Evolutionary conservation across 1,284 basidiomycete genomes (phyloP).

Genomic region (Abortiporus biennis): DNA sequence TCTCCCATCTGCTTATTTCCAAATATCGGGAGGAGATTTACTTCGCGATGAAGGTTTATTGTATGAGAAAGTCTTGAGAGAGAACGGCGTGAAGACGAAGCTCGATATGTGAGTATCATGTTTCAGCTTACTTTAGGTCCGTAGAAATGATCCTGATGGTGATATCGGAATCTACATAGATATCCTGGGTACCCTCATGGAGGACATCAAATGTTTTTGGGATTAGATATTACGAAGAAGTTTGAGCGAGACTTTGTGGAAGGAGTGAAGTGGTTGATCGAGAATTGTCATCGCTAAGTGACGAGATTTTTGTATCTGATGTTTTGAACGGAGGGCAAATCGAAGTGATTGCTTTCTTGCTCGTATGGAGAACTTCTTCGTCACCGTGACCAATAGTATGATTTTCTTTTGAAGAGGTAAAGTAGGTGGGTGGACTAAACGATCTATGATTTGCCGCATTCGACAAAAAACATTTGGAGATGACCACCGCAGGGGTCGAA

Average conservation of each 20-base stretch:
- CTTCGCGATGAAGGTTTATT: conserved; percentile 6
- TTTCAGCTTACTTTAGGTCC: neutral
- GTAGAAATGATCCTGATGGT: neutral
- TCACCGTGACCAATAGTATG: too few relatives aligned
- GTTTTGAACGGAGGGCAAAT: too few relatives aligned
- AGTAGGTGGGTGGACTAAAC: too few relatives aligned
- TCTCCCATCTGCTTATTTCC: conserved; percentile 4
- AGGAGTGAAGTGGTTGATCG: conserved; percentile 11
- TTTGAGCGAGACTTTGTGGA: conserved; percentile 7
- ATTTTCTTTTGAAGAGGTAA: too few relatives aligned
- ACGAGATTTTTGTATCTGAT: too few relatives aligned
- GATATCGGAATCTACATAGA: too few relatives aligned
- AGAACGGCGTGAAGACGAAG: neutral
- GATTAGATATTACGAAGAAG: conserved; percentile 2
- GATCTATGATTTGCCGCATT: too few relatives aligned
- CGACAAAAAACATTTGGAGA: too few relatives aligned
- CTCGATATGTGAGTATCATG: conserved; percentile 2
- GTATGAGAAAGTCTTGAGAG: conserved; percentile 2
- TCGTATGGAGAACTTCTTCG: too few relatives aligned
- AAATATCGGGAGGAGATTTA: conserved; percentile 1
- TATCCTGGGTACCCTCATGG: conserved; percentile 9
- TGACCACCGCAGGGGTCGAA: conserved; percentile 43
- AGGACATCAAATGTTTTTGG: conserved; percentile 1
- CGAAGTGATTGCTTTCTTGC: too few relatives aligned
- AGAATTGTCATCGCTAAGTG: too few relatives aligned